phyloP scores from a whole-genome alignment of 2,329 filamentous ascomycete species.

The Verticillium tricorpus region DNA sequence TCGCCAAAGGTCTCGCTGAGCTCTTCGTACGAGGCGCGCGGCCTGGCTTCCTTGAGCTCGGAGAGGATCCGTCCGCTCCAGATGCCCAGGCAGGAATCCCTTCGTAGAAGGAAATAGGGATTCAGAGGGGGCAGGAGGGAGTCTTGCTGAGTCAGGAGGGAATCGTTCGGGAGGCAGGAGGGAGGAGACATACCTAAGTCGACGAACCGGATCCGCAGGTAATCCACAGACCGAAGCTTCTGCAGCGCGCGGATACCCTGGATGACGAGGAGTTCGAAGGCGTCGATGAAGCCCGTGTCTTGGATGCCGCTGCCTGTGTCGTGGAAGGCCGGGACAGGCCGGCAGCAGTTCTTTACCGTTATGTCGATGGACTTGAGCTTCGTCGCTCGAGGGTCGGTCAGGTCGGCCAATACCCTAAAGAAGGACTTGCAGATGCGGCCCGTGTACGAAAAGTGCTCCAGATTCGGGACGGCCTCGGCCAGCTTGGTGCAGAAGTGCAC shows the following conservation, averaged over 20 bases:
- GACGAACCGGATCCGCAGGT: slow-evolving; percentile 69
- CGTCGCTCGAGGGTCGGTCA: slow-evolving; percentile 42
- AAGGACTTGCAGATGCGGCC: slow-evolving; percentile 67
- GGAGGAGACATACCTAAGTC: slow-evolving; percentile 52
- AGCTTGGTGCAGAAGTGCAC: slow-evolving; percentile 63
- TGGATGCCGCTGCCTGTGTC: slow-evolving; percentile 67
- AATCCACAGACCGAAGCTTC: slow-evolving; percentile 53
- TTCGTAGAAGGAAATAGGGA: slow-evolving; percentile 63
- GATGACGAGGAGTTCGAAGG: slow-evolving; percentile 65
- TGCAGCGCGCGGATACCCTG: slow-evolving; percentile 57
- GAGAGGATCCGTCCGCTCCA: slow-evolving; percentile 67
- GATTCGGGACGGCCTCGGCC: slow-evolving; percentile 52
- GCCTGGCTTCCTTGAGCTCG: slow-evolving; percentile 54
- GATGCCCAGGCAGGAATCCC: slow-evolving; percentile 60
- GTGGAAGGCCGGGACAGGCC: slow-evolving; percentile 48
- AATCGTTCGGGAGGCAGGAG: slow-evolving; percentile 8
- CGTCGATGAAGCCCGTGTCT: slow-evolving; percentile 66
- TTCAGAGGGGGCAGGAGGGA: slow-evolving; percentile 67
- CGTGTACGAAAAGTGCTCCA: slow-evolving; percentile 69
- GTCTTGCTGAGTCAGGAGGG: slow-evolving; percentile 38
- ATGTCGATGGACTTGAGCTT: slow-evolving; percentile 64
- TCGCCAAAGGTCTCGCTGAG: slow-evolving; percentile 61
- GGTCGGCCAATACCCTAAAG: slow-evolving; percentile 54
- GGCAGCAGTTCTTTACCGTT: slow-evolving; percentile 71
- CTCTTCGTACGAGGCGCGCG: slow-evolving; percentile 54